A percentile compares a stretch with the other conserved stretches of the same genome.
phyloP scores from a whole-genome alignment of 2,329 filamentous ascomycete genomes.

The Monosporascus sp. region DNA sequence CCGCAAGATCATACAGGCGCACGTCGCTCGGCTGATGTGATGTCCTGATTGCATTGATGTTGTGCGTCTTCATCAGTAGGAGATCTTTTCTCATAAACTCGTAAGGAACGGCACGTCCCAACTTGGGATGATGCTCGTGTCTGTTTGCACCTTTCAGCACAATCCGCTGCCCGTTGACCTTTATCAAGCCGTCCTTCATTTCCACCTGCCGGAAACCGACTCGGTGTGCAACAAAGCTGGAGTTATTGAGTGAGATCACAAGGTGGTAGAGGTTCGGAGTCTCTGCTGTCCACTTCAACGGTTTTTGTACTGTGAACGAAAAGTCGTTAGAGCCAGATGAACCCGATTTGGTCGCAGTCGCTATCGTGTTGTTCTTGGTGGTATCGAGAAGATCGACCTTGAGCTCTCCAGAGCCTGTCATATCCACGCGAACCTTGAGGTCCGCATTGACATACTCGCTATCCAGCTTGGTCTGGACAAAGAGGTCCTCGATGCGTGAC shows the following conservation, averaged over 20 bases:
- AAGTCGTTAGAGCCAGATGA: constrained; percentile 30
- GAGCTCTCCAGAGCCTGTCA: constrained; percentile 53
- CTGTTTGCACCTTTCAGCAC: constrained; percentile 55
- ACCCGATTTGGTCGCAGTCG: constrained; percentile 45
- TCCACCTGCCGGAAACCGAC: constrained; percentile 57
- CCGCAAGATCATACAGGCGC: constrained; percentile 47
- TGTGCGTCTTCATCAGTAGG: constrained; percentile 55
- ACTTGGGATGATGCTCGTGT: constrained; percentile 55
- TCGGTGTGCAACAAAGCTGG: constrained; percentile 37
- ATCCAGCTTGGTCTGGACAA: constrained; percentile 48
- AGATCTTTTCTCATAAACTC: constrained; percentile 52
- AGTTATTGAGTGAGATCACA: constrained; percentile 16
- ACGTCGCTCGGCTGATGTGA: constrained; percentile 54
- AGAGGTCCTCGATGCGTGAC: constrained; percentile 51
- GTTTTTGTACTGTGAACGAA: constrained; percentile 33
- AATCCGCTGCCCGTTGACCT: constrained; percentile 53
- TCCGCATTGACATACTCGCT: constrained; percentile 47
- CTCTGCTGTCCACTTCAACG: constrained; percentile 58
- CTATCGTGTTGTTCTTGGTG: constrained; percentile 48
- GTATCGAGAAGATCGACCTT: constrained; percentile 49
- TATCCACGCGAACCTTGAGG: constrained; percentile 34
- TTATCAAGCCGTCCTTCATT: constrained; percentile 48
- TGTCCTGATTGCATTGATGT: constrained; percentile 57
- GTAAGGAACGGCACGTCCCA: constrained; percentile 48
- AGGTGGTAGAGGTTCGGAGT: constrained; percentile 50